Percentiles rank a stretch among this genome's conserved stretches.
Conservation (phyloP, 192 early-diverging fungal species). For the Spizellomyces punctatus region DNA sequence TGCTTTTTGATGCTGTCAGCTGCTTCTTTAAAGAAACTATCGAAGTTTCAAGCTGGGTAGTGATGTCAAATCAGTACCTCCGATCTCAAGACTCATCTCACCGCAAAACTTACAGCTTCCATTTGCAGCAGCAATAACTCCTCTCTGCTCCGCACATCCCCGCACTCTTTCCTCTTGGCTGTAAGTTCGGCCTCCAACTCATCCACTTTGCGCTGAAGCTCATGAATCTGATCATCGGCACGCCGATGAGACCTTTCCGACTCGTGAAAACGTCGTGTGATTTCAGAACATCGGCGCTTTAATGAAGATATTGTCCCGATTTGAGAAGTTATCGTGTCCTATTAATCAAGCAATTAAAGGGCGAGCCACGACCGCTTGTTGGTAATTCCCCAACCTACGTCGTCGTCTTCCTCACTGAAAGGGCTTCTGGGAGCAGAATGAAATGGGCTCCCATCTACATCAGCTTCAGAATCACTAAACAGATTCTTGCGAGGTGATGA, state of each 20-base stretch:
- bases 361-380: too few relatives aligned
- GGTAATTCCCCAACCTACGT: too few relatives aligned
- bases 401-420: background rate
- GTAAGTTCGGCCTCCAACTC: slow-evolving; percentile 2
- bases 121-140: slow-evolving; percentile 2
- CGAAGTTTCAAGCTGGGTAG: slow-evolving; percentile 5
- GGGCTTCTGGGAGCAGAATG: background rate
- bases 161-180: background rate
- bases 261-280: slow-evolving; percentile 6
- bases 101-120: slow-evolving; percentile 1
- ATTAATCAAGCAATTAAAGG: too few relatives aligned
- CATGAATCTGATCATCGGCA: slow-evolving; percentile 2
- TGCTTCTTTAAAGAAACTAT: slow-evolving; percentile 7
- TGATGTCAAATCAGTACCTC: background rate
- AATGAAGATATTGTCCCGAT: background rate
- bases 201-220: background rate
- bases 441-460: background rate
- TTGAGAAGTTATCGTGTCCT: too few relatives aligned
- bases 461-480: background rate
- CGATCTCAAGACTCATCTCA: background rate
- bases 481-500: background rate
- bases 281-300: background rate
- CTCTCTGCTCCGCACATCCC: background rate
- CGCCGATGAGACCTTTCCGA: slow-evolving; percentile 2
- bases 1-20: background rate